These are phyloP conservation scores for Talaromyces sp. DNA, from an alignment of 2,329 filamentous ascomycete species.

Conservation along the genomic window DNA sequence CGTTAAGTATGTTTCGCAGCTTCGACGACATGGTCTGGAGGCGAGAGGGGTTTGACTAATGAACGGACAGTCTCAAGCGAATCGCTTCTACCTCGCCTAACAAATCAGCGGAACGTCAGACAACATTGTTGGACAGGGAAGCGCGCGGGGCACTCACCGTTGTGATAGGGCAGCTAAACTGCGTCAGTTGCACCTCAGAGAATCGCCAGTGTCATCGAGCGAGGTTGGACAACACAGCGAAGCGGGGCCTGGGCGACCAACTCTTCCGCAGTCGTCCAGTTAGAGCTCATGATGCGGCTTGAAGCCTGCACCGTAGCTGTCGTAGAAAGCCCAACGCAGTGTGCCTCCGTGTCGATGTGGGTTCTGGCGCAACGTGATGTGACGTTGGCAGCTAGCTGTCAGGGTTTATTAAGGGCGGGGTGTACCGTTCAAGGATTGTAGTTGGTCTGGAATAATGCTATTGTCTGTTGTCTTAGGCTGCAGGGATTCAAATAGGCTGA, in stretches of 20 bases:
- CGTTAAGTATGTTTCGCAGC: slow-evolving; percentile 14
- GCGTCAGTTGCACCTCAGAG: not conserved
- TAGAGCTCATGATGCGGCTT: slow-evolving; percentile 13
- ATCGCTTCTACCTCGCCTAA: slow-evolving; percentile 4
- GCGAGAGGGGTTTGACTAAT: not conserved
- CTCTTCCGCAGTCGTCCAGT: slow-evolving; percentile 8
- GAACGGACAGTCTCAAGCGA: slow-evolving; percentile 4
- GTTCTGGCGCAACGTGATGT: slow-evolving; percentile 13
- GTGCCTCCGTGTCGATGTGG: slow-evolving; percentile 2
- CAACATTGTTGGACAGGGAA: slow-evolving; percentile 3
- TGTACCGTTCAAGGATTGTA: not conserved
- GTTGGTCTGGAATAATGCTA: not conserved
- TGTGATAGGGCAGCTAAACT: slow-evolving; percentile 9
- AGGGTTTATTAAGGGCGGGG: slow-evolving; percentile 11
- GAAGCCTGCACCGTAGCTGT: slow-evolving; percentile 1
- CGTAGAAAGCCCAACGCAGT: not conserved
- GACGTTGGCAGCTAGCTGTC: slow-evolving; percentile 13
- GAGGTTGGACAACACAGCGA: slow-evolving; percentile 7
- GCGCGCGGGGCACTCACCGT: slow-evolving; percentile 10
- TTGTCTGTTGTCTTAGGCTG: not conserved
- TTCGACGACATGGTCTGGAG: slow-evolving; percentile 16
- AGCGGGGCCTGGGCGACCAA: slow-evolving; percentile 5
- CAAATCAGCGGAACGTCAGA: slow-evolving; percentile 2
- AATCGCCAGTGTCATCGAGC: not conserved
- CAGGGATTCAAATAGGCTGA: not conserved